These are phyloP conservation scores for Candida piceae DNA, from an alignment of 805 yeast genomes.

Conservation along the genomic window DNA sequence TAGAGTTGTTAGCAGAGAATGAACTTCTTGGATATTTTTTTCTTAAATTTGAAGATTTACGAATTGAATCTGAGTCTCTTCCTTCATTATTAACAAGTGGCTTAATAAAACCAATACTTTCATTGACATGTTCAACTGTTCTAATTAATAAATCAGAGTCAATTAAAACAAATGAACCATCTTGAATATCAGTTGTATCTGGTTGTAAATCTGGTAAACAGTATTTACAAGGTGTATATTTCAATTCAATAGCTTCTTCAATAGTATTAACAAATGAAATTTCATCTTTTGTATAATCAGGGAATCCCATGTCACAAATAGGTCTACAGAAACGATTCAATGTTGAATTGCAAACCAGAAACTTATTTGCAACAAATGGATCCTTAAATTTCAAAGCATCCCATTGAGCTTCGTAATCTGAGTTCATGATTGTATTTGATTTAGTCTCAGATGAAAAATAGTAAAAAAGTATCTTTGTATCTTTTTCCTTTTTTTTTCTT, in stretches of 20 bases:
- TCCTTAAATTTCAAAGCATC: conserved; percentile 62
- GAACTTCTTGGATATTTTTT: too few relatives aligned
- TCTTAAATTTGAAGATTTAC: conserved; percentile 9
- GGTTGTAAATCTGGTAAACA: conserved; percentile 45
- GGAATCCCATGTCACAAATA: conserved; percentile 50
- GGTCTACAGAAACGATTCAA: conserved; percentile 56
- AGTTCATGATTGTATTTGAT: conserved; percentile 25
- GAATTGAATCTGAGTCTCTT: conserved; percentile 33
- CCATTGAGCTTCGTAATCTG: conserved; percentile 46
- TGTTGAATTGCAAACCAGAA: conserved; percentile 45
- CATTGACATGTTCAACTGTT: conserved; percentile 53
- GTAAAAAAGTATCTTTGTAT: neutral
- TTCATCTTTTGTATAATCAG: conserved; percentile 39
- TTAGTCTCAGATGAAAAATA: neutral
- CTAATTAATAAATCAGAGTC: conserved; percentile 40
- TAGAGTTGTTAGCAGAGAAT: conserved; percentile 11
- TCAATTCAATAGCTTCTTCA: conserved; percentile 38
- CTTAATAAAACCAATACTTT: conserved; percentile 51
- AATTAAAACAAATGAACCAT: conserved; percentile 34
- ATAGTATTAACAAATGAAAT: conserved; percentile 39
- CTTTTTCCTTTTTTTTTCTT: neutral
- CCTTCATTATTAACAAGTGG: conserved; percentile 46
- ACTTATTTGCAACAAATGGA: conserved; percentile 58
- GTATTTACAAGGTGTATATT: conserved; percentile 46
- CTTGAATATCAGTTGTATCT: conserved; percentile 14